Base-by-base conservation (phyloP, 257 asterid species). In the Nicotiana tomentosiformis region DNA sequence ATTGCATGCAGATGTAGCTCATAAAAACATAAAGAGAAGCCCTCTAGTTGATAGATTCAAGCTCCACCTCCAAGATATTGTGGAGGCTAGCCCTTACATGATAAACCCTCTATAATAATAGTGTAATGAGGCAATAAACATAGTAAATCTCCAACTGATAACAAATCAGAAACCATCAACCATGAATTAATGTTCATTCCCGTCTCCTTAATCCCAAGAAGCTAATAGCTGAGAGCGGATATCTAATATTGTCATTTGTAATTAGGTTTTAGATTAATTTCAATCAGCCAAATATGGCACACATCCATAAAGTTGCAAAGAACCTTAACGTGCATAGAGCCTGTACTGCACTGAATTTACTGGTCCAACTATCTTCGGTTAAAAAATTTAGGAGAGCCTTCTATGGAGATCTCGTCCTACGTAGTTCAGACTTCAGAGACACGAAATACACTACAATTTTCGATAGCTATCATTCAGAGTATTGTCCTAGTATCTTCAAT, bases 1-100 rank as follows among this genome's bases (percentile, higher is more conserved):
- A 74, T 74, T 74, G 23, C 80, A 74, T 49, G 62, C 80, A 15
- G 43, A 33, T 74, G 26, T 51, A 74, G 80, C 62, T 49, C 80
- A 74, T 15, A 26, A 74, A 20, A 4, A 49, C 51, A 43, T 35
- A 3, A 23, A 46, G 35, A 6, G 58, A 43, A 43, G 78, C 35
- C 58, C 78, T 11, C 78, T 2, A 37, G 55, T 37, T 37, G 77
- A 68, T 37, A 68, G 77, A 68, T 46, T 68, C 77, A 69, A 39
- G 77, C 57, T 69, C 57, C 57, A 69, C 7, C 33, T 37, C 5
- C 77, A 37, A 69, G 77, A 69, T 37, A 70, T 11, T 70, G n/a
- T 43, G 58, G 77, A 70, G 35, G 58, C n/a, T 70, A 39, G 20
- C 49, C 58, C 35, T 69, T n/a, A 70, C 14, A 33, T n/a, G 57